phyloP scores from a whole-genome alignment of 2,329 filamentous ascomycete genomes.

The Pseudogymnoascus sp. region DNA sequence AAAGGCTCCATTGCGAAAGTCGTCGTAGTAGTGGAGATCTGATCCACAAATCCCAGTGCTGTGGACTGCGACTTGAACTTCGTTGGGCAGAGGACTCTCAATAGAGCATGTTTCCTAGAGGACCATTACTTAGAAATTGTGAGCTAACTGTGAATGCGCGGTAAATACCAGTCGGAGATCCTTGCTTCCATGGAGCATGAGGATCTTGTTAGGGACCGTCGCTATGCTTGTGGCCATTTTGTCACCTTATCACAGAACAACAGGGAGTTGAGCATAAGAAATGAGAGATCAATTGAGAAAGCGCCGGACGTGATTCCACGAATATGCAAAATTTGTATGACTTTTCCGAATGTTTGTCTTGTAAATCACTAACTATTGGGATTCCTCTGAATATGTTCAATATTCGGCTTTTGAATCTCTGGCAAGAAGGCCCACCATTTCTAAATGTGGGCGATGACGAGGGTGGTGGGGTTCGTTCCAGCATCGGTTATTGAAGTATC shows the following conservation, averaged over 20 bases:
- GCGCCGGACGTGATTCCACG: background rate
- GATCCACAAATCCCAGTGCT: conserved; percentile 96
- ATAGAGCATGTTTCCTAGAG: conserved; percentile 19
- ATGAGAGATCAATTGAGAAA: background rate
- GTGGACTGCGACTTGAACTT: conserved; percentile 82
- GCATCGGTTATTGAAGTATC: background rate
- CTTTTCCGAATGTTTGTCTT: background rate
- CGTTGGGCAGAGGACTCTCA: conserved; percentile 28
- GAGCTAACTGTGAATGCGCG: background rate
- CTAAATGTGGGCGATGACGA: background rate
- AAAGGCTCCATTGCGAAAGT: conserved; percentile 92
- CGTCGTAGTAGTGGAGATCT: conserved; percentile 95
- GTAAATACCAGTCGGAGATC: conserved; percentile 25
- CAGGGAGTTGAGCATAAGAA: background rate
- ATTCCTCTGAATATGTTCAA: background rate
- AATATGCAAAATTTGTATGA: background rate
- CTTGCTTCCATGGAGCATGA: conserved; percentile 25
- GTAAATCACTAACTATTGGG: background rate
- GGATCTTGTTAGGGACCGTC: background rate
- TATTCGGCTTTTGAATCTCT: background rate
- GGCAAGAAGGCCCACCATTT: background rate
- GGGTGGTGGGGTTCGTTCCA: background rate
- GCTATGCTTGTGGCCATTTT: background rate
- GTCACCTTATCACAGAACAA: background rate
- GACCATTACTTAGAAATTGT: background rate